Evolutionary conservation across 2,329 filamentous ascomycete species (phyloP).

Genomic region (Fusarium pseudograminearum): DNA sequence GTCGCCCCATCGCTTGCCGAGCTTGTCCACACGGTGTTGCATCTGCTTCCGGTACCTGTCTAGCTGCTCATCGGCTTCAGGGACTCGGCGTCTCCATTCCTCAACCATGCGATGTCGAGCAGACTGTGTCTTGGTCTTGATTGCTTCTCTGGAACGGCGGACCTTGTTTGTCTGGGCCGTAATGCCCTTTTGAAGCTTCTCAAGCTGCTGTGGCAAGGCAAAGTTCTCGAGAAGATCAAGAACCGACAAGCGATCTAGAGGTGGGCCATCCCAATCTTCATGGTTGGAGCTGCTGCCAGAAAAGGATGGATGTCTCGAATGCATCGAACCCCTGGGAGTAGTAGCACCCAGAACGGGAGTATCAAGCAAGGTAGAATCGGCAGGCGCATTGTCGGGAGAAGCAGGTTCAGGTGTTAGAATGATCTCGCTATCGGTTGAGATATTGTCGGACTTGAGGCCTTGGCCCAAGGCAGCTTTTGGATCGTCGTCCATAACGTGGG

Average conservation of each 20-base stretch:
- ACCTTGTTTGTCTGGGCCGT: conserved; percentile 88
- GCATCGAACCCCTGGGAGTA: conserved; percentile 62
- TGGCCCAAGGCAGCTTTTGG: conserved; percentile 32
- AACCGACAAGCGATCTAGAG: conserved; percentile 88
- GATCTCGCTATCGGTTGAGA: conserved; percentile 53
- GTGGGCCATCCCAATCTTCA: conserved; percentile 88
- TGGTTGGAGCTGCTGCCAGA: conserved; percentile 88
- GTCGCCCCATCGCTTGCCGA: conserved; percentile 88
- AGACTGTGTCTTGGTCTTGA: conserved; percentile 79
- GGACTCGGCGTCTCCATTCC: conserved; percentile 88
- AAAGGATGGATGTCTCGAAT: conserved; percentile 84
- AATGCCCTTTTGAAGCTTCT: conserved; percentile 87
- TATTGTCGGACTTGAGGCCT: conserved; percentile 43
- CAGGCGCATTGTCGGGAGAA: conserved; percentile 58
- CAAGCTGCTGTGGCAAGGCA: conserved; percentile 87
- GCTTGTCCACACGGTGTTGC: conserved; percentile 87
- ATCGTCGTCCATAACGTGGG: conserved; percentile 47
- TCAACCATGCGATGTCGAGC: conserved; percentile 93
- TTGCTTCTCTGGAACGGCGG: conserved; percentile 81
- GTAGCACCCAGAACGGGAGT: conserved; percentile 64
- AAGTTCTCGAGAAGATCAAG: conserved; percentile 97
- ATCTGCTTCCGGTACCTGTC: conserved; percentile 91
- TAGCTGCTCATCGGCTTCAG: conserved; percentile 90
- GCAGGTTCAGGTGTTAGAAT: conserved; percentile 57
- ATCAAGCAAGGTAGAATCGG: conserved; percentile 59